Evolutionary conservation across 2,329 filamentous ascomycete species (phyloP).

Genomic region (Microcyclospora pomicola): DNA sequence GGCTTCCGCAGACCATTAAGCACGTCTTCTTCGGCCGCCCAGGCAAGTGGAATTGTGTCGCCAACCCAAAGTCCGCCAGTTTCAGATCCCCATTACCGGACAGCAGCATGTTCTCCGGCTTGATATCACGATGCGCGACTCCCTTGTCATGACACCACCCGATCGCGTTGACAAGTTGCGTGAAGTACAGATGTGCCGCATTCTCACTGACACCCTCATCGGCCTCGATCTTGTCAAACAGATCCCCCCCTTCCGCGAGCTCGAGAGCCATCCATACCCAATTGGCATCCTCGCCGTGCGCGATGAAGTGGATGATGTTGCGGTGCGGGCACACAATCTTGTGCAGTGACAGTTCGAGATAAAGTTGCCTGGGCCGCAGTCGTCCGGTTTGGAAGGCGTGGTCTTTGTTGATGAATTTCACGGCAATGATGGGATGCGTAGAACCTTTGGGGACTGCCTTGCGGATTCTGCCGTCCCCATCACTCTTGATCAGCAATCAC

Average conservation of each 20-base stretch:
- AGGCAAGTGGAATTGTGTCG: conserved; percentile 77
- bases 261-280: conserved; percentile 99
- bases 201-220: conserved; percentile 90
- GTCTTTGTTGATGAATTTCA: conserved; percentile 97
- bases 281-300: conserved; percentile 65
- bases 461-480: conserved; percentile 52
- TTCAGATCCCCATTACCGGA: conserved; percentile 77
- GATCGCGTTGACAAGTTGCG: conserved; percentile 78
- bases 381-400: conserved; percentile 83
- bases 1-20: conserved; percentile 83
- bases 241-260: conserved; percentile 81
- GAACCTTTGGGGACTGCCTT: conserved; percentile 68
- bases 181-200: conserved; percentile 92
- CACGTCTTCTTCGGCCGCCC: conserved; percentile 71
- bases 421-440: conserved; percentile 69
- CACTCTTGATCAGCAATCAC: background rate
- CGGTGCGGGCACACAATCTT: conserved; percentile 67
- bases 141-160: conserved; percentile 94
- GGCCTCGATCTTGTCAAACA: conserved; percentile 99
- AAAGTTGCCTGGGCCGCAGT: conserved; percentile 75
- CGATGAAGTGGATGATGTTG: conserved; percentile 89
- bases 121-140: conserved; percentile 64
- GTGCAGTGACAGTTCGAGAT: conserved; percentile 84
- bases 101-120: conserved; percentile 86
- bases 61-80: conserved; percentile 91